Conservation (phyloP, 179 eudicot genomes). For the Kewa caespitosa region DNA sequence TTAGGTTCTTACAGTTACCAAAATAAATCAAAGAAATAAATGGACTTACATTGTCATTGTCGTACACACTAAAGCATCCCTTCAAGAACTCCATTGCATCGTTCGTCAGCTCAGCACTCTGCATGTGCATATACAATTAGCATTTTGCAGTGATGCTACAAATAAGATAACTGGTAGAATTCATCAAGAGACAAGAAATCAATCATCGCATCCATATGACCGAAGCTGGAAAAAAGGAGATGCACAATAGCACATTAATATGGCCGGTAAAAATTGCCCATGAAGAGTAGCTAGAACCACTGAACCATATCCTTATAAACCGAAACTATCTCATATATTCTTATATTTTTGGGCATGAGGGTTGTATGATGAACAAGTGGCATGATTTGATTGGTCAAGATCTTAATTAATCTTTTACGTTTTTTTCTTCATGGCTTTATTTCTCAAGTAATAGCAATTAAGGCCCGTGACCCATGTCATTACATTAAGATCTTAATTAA, state of each 20-base stretch:
- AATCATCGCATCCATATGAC: not conserved
- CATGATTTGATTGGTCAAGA: too few relatives aligned
- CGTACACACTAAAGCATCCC: constrained; percentile 62
- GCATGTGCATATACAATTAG: constrained; percentile 19
- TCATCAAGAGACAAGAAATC: not conserved
- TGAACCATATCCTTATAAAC: not conserved
- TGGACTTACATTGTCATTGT: constrained; percentile 64
- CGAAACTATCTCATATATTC: too few relatives aligned
- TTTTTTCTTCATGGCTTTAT: too few relatives aligned
- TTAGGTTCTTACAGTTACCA: not conserved
- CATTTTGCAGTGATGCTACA: not conserved
- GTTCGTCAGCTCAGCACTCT: constrained; percentile 89
- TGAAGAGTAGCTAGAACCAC: not conserved
- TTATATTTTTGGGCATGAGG: too few relatives aligned
- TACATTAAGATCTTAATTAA: too few relatives aligned
- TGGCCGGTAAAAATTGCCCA: not conserved
- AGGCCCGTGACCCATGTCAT: too few relatives aligned
- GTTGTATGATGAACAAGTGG: too few relatives aligned
- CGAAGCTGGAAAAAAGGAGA: not conserved
- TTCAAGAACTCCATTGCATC: constrained; percentile 78
- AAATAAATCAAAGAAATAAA: not conserved
- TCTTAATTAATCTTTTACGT: too few relatives aligned
- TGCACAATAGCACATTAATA: not conserved
- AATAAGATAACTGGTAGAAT: not conserved
- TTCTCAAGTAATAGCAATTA: too few relatives aligned